Evolutionary conservation across 179 eudicot genomes (phyloP).

Genomic region (Silene noctiflora): DNA sequence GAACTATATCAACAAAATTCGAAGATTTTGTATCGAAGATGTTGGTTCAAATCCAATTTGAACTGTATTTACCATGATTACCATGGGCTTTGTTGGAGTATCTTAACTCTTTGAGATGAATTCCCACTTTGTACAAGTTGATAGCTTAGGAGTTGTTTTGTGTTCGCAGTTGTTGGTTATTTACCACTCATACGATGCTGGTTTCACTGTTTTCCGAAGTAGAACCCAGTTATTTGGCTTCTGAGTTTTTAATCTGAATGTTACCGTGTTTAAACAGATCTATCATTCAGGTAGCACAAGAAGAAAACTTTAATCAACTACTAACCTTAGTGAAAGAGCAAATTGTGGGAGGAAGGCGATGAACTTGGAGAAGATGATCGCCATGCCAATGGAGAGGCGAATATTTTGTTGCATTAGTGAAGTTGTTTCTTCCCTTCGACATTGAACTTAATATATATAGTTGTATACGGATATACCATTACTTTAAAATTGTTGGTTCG

Average conservation of each 20-base stretch:
- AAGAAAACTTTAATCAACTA: neutral
- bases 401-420: conserved; percentile 1
- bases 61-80: too few species aligned
- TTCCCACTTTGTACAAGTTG: too few species aligned
- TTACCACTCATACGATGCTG: neutral
- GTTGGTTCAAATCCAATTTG: too few species aligned
- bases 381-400: neutral
- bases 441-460: neutral
- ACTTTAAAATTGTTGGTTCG: neutral
- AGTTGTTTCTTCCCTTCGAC: neutral
- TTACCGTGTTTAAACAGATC: neutral
- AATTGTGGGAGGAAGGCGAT: neutral
- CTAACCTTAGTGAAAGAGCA: neutral
- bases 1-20: too few species aligned
- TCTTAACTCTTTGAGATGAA: too few species aligned
- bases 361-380: neutral
- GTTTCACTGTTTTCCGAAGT: neutral
- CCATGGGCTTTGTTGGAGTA: too few species aligned
- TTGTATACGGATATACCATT: neutral
- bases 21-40: too few species aligned
- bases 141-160: too few species aligned
- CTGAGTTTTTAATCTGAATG: neutral
- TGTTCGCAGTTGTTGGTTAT: neutral
- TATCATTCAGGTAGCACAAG: neutral
- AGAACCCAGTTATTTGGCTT: neutral